Percentiles rank a stretch among this genome's conserved stretches.
Evolutionary conservation across 2,329 filamentous ascomycete genomes (phyloP).

Genomic region (Aspergillus phoenicis): DNA sequence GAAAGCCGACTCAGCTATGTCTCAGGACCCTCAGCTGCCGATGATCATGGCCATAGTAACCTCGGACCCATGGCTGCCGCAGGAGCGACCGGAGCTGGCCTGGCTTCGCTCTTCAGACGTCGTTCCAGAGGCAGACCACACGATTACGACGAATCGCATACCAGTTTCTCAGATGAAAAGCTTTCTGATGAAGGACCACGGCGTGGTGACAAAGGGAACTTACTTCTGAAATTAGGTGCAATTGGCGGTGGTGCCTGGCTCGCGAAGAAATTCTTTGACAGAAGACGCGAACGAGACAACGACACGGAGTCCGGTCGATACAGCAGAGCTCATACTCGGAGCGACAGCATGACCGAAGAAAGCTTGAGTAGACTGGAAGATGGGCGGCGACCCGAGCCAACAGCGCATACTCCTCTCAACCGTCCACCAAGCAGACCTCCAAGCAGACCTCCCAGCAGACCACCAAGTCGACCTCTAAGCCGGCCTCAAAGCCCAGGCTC

Average conservation of each 20-base stretch:
- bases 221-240: conserved; percentile 63
- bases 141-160: conserved; percentile 51
- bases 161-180: conserved; percentile 68
- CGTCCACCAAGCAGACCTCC: conserved; percentile 37
- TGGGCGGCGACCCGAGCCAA: conserved; percentile 54
- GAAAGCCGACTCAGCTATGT: conserved; percentile 62
- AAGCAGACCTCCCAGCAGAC: conserved; percentile 34
- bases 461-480: conserved; percentile 38
- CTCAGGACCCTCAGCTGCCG: conserved; percentile 52
- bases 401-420: conserved; percentile 34
- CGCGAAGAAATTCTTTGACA: conserved; percentile 61
- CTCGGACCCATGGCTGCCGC: conserved; percentile 56
- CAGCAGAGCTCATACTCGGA: conserved; percentile 53
- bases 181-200: conserved; percentile 56
- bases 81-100: conserved; percentile 59
- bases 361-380: conserved; percentile 53
- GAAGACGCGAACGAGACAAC: conserved; percentile 56
- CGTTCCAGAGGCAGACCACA: conserved; percentile 48
- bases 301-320: conserved; percentile 57
- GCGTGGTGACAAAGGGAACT: conserved; percentile 62
- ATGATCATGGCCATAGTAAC: conserved; percentile 47
- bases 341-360: conserved; percentile 45
- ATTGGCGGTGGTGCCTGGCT: conserved; percentile 65
- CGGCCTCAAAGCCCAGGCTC: conserved; percentile 39
- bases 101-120: conserved; percentile 54